Conservation (phyloP, 2,329 filamentous ascomycete genomes). For the Ophiostoma angusticollis region DNA sequence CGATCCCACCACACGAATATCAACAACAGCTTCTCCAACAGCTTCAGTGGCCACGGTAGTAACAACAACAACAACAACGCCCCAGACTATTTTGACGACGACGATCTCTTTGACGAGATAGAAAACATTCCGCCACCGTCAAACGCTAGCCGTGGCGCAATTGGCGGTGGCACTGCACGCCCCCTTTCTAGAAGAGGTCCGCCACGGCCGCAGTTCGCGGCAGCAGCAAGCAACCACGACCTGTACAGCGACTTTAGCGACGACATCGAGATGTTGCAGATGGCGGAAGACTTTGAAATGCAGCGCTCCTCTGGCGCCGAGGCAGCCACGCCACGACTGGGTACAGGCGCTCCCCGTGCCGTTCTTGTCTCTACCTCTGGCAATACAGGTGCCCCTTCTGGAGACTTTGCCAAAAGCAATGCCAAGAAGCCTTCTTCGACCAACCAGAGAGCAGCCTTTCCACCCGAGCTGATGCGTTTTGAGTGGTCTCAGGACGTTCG, state of each 20-base stretch:
- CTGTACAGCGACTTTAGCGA: slow-evolving; percentile 22
- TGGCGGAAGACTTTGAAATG: slow-evolving; percentile 38
- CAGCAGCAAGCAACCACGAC: slow-evolving; percentile 3
- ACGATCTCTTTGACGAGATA: slow-evolving; percentile 14
- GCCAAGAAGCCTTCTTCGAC: slow-evolving; percentile 18
- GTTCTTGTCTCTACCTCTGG: slow-evolving; percentile 37
- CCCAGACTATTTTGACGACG: slow-evolving; percentile 16
- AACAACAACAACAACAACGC: slow-evolving; percentile 1
- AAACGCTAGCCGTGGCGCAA: background rate
- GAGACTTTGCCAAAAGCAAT: slow-evolving; percentile 23
- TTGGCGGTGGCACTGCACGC: too few species aligned
- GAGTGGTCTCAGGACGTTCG: slow-evolving; percentile 82
- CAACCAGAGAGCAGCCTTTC: slow-evolving; percentile 24
- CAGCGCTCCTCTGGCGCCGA: slow-evolving; percentile 19
- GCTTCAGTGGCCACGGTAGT: too few species aligned
- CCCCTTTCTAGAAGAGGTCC: background rate
- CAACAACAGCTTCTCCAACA: background rate
- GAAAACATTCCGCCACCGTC: slow-evolving; percentile 9
- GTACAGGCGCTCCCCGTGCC: slow-evolving; percentile 21
- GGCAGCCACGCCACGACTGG: slow-evolving; percentile 12
- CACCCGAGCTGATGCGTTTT: slow-evolving; percentile 46
- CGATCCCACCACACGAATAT: background rate
- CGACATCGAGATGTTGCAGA: slow-evolving; percentile 33
- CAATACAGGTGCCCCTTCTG: slow-evolving; percentile 25
- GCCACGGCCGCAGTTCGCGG: background rate